These are phyloP conservation scores for Tricholoma flavovirens DNA, from an alignment of 768 basidiomycete genomes.

Conservation along the genomic window DNA sequence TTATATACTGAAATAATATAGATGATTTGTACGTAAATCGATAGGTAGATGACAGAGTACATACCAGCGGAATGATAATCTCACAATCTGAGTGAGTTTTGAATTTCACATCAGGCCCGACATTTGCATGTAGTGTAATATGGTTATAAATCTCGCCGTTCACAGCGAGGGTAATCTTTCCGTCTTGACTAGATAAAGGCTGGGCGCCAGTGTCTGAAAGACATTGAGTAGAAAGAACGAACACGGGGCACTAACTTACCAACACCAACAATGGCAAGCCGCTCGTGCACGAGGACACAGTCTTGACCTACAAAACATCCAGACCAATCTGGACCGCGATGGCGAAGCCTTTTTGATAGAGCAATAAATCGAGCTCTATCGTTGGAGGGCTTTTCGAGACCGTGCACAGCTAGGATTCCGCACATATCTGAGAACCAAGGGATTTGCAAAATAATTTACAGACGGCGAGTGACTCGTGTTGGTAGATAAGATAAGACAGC, in stretches of 20 bases:
- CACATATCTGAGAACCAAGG: constrained; percentile 53
- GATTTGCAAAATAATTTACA: background rate
- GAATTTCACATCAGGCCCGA: constrained; percentile 69
- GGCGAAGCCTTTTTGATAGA: constrained; percentile 83
- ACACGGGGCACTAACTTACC: constrained; percentile 47
- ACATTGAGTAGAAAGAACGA: background rate
- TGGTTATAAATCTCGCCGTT: constrained; percentile 99
- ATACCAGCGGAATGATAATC: constrained; percentile 87
- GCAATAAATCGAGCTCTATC: constrained; percentile 76
- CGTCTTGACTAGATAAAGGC: constrained; percentile 84
- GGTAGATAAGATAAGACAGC: constrained; percentile 13
- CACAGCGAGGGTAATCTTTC: constrained; percentile 79
- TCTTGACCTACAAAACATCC: constrained; percentile 87
- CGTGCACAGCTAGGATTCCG: constrained; percentile 85
- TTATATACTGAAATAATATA: constrained; percentile 58
- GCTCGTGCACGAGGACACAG: constrained; percentile 86
- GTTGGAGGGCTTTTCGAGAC: constrained; percentile 61
- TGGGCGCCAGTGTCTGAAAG: constrained; percentile 89
- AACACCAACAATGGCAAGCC: constrained; percentile 96
- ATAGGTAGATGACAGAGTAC: constrained; percentile 12
- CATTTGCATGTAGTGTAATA: constrained; percentile 61
- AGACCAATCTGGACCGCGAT: constrained; percentile 98
- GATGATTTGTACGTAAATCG: background rate
- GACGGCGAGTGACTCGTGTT: constrained; percentile 8
- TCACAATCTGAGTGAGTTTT: constrained; percentile 99